Conservation (phyloP, 148 eudicot species). For the Nepenthes mirabilis region DNA sequence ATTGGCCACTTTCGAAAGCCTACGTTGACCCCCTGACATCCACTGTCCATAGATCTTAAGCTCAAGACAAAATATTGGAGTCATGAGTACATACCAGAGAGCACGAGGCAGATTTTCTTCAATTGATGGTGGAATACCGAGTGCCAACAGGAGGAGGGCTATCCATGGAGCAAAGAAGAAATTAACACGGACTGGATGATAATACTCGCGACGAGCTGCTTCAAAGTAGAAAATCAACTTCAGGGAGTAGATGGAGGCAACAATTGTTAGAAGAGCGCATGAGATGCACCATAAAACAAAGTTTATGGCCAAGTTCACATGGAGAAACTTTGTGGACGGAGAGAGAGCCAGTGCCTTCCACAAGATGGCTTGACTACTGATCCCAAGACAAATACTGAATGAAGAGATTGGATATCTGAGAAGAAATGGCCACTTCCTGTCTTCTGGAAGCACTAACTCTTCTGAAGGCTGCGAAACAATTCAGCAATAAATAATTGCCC, state of each 20-base stretch:
- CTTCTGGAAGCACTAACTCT: slow-evolving; percentile 70
- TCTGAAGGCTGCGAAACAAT: slow-evolving; percentile 49
- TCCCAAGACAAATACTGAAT: slow-evolving; percentile 90
- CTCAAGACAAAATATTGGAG: slow-evolving; percentile 60
- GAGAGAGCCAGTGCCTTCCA: slow-evolving; percentile 69
- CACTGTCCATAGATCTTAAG: slow-evolving; percentile 93
- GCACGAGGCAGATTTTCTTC: slow-evolving; percentile 22
- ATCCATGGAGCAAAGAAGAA: slow-evolving; percentile 97
- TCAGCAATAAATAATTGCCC: neutral
- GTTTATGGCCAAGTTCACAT: slow-evolving; percentile 48
- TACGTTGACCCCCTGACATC: slow-evolving; percentile 90
- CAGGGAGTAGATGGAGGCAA: slow-evolving; percentile 37
- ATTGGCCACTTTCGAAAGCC: slow-evolving; percentile 88
- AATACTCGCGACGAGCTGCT: slow-evolving; percentile 85
- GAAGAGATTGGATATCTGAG: slow-evolving; percentile 65
- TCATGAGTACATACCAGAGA: slow-evolving; percentile 78
- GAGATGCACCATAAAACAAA: slow-evolving; percentile 59
- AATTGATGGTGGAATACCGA: slow-evolving; percentile 57
- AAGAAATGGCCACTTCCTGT: slow-evolving; percentile 91
- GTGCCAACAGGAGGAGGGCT: slow-evolving; percentile 44
- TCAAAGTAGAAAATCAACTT: slow-evolving; percentile 74
- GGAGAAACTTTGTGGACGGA: slow-evolving; percentile 48
- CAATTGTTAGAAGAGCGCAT: slow-evolving; percentile 21
- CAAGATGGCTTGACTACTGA: slow-evolving; percentile 80
- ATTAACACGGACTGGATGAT: slow-evolving; percentile 77